A percentile compares a stretch with the other conserved stretches of the same genome.
These are phyloP conservation scores for Fusarium concolor DNA, from an alignment of 2,329 filamentous ascomycete species.

Conservation along the genomic window DNA sequence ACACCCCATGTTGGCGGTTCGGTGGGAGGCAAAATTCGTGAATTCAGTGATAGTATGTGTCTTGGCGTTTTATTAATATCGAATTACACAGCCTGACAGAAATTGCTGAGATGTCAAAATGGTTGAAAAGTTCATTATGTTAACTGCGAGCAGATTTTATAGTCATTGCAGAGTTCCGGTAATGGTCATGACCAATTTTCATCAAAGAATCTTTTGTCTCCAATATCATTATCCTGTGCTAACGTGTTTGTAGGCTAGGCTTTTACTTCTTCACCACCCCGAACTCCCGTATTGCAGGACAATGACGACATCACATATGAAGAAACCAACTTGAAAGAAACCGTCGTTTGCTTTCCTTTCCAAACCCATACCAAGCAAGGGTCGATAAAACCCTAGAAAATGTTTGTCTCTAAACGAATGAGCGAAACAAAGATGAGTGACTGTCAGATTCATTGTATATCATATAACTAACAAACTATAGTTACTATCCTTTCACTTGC, in stretches of 20 bases:
- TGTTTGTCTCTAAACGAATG: background rate
- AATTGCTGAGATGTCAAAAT: background rate
- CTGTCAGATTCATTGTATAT: background rate
- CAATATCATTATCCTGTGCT: background rate
- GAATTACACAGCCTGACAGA: background rate
- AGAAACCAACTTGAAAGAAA: background rate
- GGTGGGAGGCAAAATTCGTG: too few species aligned
- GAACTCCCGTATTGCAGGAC: background rate
- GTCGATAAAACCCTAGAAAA: too few species aligned
- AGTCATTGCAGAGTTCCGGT: background rate
- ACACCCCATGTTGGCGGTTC: background rate
- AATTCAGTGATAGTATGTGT: background rate
- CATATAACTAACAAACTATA: conserved; percentile 5
- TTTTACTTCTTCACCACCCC: background rate
- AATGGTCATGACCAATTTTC: background rate
- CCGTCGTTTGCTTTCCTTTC: background rate
- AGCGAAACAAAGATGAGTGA: background rate
- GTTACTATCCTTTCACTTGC: background rate
- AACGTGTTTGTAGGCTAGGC: background rate
- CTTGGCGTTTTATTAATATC: background rate
- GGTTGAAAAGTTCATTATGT: background rate
- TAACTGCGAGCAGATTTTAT: background rate
- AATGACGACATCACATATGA: background rate
- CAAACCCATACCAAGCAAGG: too few species aligned
- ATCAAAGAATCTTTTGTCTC: background rate